These are phyloP conservation scores for Spongiforma sp. DNA, from an alignment of 1,284 basidiomycete species.

Conservation along the genomic window DNA sequence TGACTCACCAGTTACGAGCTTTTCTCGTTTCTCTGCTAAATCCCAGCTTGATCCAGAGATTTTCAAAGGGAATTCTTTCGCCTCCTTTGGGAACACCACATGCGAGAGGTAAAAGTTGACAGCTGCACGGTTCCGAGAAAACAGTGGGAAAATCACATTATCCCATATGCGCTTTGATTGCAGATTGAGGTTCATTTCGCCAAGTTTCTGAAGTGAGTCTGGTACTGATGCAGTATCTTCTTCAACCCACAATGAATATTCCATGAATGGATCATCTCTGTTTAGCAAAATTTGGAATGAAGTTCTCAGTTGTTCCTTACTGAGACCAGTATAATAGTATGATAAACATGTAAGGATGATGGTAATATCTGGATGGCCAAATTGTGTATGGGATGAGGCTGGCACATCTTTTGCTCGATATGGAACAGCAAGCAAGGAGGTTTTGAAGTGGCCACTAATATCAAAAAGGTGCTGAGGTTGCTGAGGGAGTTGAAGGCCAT, in stretches of 20 bases:
- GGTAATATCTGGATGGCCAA: conserved; percentile 58
- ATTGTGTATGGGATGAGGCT: conserved; percentile 50
- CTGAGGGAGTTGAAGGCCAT: conserved; percentile 43
- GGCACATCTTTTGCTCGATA: conserved; percentile 60
- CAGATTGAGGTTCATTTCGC: conserved; percentile 43
- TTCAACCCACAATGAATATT: conserved; percentile 50
- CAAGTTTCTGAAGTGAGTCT: conserved; percentile 33
- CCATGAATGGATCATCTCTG: conserved; percentile 47
- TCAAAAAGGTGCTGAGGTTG: too few species aligned
- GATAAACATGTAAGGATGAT: conserved; percentile 54
- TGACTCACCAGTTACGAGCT: conserved; percentile 30
- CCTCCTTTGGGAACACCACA: conserved; percentile 32
- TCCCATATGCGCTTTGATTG: conserved; percentile 44
- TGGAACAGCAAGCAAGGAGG: conserved; percentile 54
- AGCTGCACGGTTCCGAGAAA: conserved; percentile 44
- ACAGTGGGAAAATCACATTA: conserved; percentile 38
- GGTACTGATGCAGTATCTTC: conserved; percentile 31
- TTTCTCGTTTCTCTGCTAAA: conserved; percentile 44
- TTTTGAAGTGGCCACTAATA: too few species aligned
- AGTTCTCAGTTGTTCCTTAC: conserved; percentile 40
- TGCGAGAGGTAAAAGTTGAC: conserved; percentile 55
- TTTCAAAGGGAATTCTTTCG: conserved; percentile 53
- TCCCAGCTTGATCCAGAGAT: conserved; percentile 59
- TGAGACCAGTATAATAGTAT: conserved; percentile 58
- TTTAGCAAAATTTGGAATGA: conserved; percentile 48